Base-by-base conservation (phyloP, 495 filamentous ascomycete species). In the Pyrenopolyporus hunteri region DNA sequence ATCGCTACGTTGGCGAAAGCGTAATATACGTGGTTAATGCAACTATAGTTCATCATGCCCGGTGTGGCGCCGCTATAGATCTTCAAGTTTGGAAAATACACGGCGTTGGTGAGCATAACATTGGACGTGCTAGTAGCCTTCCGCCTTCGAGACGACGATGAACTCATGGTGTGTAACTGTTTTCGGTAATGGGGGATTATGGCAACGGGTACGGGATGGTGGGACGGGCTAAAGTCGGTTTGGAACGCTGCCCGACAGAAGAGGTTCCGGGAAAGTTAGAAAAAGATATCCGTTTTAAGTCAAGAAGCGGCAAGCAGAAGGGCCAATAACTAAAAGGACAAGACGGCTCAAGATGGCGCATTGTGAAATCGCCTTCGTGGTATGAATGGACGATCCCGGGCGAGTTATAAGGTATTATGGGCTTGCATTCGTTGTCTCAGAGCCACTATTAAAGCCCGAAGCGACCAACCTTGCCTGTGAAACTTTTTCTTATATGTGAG, bases 31-130 rank as follows among this genome's bases (percentile, higher is more conserved):
- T 93, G 89, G 49, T 90, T 81, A 51, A 83, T 77, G 57, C 79
- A 82, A 32, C 73, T 71, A 61, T 81, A 81, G 71, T 90, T 87
- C 57, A 97, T 74, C 11, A 85, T 85, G 0, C 88, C 91, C 1
- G 92, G 92, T 16, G 90, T 85, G 59, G 91, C 86, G 66, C 89
- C 84, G 51, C 81, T 80, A 71, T 94, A 93, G 26, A 93, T 83
- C 40, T 87, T 80, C 82, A 87, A 90, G 71, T 94, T 96, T 2
- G 92, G 91, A 78, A 92, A 96, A 73, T 94, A 95, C n/a, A 90
- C 88, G 16, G 87, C 91, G 73, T 96, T 96, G 52, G 78, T 81
- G 67, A 80, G 81, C 75, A 84, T 83, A 33, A 83, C 75, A 39
- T 65, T 76, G 22, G 74, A 67, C 23, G 70, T 70, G 62, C 70